These are phyloP conservation scores for Saturnispora sanitii DNA, from an alignment of 805 yeast genomes.

Conservation along the genomic window DNA sequence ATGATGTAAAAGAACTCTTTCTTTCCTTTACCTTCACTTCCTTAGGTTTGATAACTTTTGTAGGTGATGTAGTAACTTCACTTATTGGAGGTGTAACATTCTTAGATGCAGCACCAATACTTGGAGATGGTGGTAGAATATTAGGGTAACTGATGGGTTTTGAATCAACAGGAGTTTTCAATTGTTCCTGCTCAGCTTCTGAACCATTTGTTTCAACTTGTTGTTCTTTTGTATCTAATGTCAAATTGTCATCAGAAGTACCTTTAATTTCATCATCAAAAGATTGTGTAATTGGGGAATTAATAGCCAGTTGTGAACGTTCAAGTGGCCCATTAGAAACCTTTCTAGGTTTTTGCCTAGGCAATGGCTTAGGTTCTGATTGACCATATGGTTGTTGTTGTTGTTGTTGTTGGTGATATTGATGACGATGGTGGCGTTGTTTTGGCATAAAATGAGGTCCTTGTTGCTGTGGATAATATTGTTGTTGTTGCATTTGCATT, in stretches of 20 bases:
- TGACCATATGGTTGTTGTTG: conserved; percentile 1
- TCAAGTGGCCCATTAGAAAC: not conserved
- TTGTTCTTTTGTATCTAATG: not conserved
- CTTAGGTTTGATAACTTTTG: conserved; percentile 5
- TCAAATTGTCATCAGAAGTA: not conserved
- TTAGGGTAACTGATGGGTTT: no score
- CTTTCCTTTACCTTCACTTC: conserved; percentile 9
- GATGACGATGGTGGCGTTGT: conserved; percentile 1
- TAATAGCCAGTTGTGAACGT: not conserved
- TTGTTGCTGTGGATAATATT: conserved; percentile 1
- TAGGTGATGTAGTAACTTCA: not conserved
- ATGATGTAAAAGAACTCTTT: conserved; percentile 14
- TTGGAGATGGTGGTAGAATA: not conserved
- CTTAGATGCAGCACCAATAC: not conserved
- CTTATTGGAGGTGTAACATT: not conserved
- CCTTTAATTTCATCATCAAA: not conserved
- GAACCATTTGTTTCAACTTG: no score
- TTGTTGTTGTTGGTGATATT: conserved; percentile 10
- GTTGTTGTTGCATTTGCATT: not conserved
- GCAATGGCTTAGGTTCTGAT: conserved; percentile 1
- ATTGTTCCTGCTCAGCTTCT: no score
- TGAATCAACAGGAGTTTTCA: no score
- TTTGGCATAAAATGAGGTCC: not conserved
- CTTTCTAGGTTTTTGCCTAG: not conserved
- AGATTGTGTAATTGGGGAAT: not conserved